Evolutionary conservation across 2,329 filamentous ascomycete genomes (phyloP).

Genomic region (Cladosporium sp.): DNA sequence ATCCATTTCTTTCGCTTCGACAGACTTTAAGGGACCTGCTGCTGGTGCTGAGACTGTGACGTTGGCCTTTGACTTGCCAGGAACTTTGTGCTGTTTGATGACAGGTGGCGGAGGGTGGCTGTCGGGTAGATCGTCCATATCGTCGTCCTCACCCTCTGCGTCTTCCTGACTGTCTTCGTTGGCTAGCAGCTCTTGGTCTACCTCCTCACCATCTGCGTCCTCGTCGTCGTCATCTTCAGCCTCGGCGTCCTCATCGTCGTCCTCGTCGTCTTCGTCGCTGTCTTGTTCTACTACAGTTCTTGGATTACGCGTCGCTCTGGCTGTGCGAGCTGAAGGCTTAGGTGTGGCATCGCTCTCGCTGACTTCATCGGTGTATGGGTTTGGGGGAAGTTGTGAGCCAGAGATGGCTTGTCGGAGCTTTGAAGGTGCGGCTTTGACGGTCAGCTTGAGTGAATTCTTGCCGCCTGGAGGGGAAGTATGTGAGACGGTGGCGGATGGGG

Average conservation of each 20-base stretch:
- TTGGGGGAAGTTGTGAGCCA: conserved; percentile 35
- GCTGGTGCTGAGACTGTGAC: conserved; percentile 34
- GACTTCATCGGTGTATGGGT: conserved; percentile 33
- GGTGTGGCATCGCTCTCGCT: conserved; percentile 39
- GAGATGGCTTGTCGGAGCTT: conserved; percentile 51
- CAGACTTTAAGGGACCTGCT: conserved; percentile 39
- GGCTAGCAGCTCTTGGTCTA: conserved; percentile 25
- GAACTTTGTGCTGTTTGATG: conserved; percentile 29
- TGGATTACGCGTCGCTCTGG: conserved; percentile 37
- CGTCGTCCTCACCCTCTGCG: conserved; percentile 39
- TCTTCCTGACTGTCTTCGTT: conserved; percentile 38
- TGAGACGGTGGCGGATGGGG: conserved; percentile 33
- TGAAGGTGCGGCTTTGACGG: conserved; percentile 51
- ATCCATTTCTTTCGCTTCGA: conserved; percentile 54
- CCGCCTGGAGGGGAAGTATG: conserved; percentile 42
- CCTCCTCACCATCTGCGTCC: conserved; percentile 32
- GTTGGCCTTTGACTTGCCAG: conserved; percentile 29
- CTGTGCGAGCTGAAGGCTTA: conserved; percentile 25
- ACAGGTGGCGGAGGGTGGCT: conserved; percentile 37
- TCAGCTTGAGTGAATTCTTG: conserved; percentile 49
- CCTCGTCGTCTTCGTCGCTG: conserved; percentile 32
- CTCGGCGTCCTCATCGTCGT: conserved; percentile 43
- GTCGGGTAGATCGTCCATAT: conserved; percentile 37
- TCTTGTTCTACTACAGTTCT: conserved; percentile 38
- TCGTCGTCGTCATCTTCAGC: conserved; percentile 38